Evolutionary conservation across 2,329 filamentous ascomycete species (phyloP).

Genomic region (Rutstroemia sydowiana): DNA sequence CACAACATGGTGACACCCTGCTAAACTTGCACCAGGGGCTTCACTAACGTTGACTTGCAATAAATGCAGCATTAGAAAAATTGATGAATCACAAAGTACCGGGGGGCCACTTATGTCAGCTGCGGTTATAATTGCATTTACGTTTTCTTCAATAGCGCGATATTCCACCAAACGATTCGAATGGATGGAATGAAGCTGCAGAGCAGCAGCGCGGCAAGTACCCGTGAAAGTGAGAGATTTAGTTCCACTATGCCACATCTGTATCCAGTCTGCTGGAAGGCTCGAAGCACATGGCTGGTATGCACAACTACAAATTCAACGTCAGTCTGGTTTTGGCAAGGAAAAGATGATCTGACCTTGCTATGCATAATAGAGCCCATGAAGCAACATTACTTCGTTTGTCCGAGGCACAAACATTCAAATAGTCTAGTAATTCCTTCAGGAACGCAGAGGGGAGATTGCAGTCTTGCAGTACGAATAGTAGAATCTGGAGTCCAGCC

Average conservation of each 20-base stretch:
- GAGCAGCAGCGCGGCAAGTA: constrained; percentile 69
- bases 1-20: constrained; percentile 63
- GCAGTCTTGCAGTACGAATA: constrained; percentile 40
- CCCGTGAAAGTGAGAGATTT: constrained; percentile 62
- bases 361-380: constrained; percentile 80
- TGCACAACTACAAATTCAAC: constrained; percentile 37
- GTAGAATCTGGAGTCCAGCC: constrained; percentile 43
- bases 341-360: constrained; percentile 51
- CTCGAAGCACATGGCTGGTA: constrained; percentile 34
- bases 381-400: constrained; percentile 60
- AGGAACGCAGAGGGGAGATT: constrained; percentile 45
- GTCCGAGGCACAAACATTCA: constrained; percentile 56
- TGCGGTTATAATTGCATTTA: constrained; percentile 65
- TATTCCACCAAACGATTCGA: constrained; percentile 59
- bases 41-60: constrained; percentile 59
- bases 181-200: constrained; percentile 60
- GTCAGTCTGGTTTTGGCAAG: constrained; percentile 2
- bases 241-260: constrained; percentile 67
- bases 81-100: constrained; percentile 69
- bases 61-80: constrained; percentile 64
- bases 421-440: constrained; percentile 46
- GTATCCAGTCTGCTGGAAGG: constrained; percentile 53
- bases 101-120: constrained; percentile 78
- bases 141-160: constrained; percentile 57
- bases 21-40: constrained; percentile 60